A percentile compares a stretch with the other conserved stretches of the same genome.
Evolutionary conservation across 805 yeast species (phyloP).

Genomic region (Deakozyma indianensis): DNA sequence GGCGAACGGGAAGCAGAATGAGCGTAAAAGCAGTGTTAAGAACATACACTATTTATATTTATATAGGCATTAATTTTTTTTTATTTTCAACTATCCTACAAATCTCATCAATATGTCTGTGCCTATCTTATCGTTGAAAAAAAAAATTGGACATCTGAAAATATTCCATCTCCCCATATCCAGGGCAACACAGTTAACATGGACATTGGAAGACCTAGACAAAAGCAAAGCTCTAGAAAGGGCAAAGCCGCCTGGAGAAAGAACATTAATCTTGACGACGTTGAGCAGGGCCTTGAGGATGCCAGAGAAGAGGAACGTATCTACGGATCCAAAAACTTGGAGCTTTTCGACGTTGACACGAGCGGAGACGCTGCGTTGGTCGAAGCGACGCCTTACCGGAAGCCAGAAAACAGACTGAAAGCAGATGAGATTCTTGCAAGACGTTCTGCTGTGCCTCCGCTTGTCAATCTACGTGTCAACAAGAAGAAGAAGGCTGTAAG

Average conservation of each 20-base stretch:
- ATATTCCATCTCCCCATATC: slow-evolving; percentile 2
- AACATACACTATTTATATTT: not conserved
- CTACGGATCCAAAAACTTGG: slow-evolving; percentile 27
- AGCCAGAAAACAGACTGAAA: slow-evolving; percentile 33
- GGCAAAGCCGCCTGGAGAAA: slow-evolving; percentile 90
- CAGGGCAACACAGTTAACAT: no score
- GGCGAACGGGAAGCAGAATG: not conserved
- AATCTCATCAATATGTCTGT: not conserved
- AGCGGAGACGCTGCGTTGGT: slow-evolving; percentile 37
- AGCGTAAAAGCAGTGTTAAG: not conserved
- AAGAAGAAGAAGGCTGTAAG: slow-evolving; percentile 33
- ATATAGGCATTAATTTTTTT: no score
- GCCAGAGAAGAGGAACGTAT: slow-evolving; percentile 41
- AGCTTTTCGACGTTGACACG: slow-evolving; percentile 52
- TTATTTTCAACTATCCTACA: not conserved
- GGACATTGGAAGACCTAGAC: slow-evolving; percentile 39
- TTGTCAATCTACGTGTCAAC: slow-evolving; percentile 27
- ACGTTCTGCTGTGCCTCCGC: slow-evolving; percentile 64
- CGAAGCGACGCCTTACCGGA: slow-evolving; percentile 26
- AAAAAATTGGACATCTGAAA: not conserved
- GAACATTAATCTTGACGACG: slow-evolving; percentile 73
- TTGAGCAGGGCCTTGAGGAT: slow-evolving; percentile 57
- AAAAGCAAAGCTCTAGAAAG: slow-evolving; percentile 71
- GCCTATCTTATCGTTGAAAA: not conserved
- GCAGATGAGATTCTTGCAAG: slow-evolving; percentile 59